Base-by-base conservation (phyloP, 805 yeast species). In the Candida succiphila region DNA sequence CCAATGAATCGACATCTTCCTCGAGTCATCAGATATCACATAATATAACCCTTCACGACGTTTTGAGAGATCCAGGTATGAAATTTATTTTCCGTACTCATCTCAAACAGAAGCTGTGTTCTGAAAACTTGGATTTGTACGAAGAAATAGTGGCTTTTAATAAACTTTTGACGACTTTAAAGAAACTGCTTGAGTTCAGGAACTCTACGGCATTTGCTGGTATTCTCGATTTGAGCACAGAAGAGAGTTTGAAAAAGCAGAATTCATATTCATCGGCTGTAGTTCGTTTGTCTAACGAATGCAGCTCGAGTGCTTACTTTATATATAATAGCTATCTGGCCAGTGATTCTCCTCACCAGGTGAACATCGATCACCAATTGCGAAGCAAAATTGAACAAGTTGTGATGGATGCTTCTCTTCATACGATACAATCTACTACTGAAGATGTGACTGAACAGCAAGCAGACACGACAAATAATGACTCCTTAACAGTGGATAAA, bases 51-150 rank as follows among this genome's bases (percentile, higher is more conserved):
- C 46, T 72, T 17, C 54, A 60, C 22, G 64, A 65, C 7, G 62
- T 79, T 4, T 48, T 86, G 8, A 54, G 57, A 8, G 95, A 86
- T 50, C 94, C 95, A 0, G 95, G 92, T 0, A 58, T 78, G 60
- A 63, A 80, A 34, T 74, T 72, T 35, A 53, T 84, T 8, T 83
- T 86, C 54, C 65, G 75, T 39, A 59, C 61, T n/a, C 86, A 82
- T 49, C 51, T 86, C 33, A 73, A 69, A 32, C 67, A 63, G 21
- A 80, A 75, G 33, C 64, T 67, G 35, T 85, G 94, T 48, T 69
- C 69, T 2, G 96, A 86, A 48, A 86, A 84, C 45, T 51, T 83
- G n/a, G 78, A 78, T 40, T 85, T 80, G 3, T 83, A 73, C 49
- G 54, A 68, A 33, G 82, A 75, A 37, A 65, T 83, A 31, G 61